These are phyloP conservation scores for Populus euphratica DNA, from an alignment of 345 rosid genomes.

Conservation along the genomic window DNA sequence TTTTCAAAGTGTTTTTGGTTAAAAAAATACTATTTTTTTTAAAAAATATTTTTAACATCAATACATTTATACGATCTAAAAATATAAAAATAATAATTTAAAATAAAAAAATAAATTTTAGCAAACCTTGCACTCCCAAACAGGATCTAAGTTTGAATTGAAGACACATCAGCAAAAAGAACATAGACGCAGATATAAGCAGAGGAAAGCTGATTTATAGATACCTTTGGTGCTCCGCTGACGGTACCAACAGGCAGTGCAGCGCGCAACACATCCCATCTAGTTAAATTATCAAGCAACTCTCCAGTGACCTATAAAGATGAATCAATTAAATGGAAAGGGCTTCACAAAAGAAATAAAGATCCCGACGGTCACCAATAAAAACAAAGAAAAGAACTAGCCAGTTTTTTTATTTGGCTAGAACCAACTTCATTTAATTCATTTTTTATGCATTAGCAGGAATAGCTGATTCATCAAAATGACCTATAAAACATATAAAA, in stretches of 20 bases:
- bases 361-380: background rate
- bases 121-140: no score
- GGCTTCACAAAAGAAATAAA: background rate
- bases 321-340: background rate
- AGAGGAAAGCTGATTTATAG: background rate
- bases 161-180: no score
- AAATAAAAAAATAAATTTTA: no score
- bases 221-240: slow-evolving; percentile 96
- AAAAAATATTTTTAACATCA: no score
- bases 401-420: background rate
- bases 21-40: no score
- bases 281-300: slow-evolving; percentile 58
- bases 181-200: background rate
- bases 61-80: no score
- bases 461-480: background rate
- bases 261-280: slow-evolving; percentile 92
- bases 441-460: background rate
- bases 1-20: no score
- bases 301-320: slow-evolving; percentile 72
- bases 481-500: background rate
- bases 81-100: no score
- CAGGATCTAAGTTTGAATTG: background rate
- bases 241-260: slow-evolving; percentile 95
- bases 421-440: background rate
- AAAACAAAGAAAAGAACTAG: background rate